phyloP scores from a whole-genome alignment of 2,329 filamentous ascomycete genomes.

The Fulvia fulva region DNA sequence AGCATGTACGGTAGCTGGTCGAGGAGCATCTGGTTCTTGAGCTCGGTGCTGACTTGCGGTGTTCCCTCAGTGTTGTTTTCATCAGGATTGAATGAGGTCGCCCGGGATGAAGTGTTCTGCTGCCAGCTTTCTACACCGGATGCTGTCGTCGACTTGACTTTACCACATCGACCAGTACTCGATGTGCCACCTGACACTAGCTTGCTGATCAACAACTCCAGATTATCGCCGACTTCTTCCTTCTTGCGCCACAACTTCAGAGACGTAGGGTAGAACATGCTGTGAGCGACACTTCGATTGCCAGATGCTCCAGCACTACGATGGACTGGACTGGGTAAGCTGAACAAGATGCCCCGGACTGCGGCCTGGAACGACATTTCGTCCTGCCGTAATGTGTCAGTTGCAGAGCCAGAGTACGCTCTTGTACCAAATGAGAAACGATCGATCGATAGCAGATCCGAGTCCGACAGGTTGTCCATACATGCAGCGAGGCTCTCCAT shows the following conservation, averaged over 20 bases:
- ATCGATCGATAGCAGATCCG: conserved; percentile 76
- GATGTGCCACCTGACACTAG: conserved; percentile 39
- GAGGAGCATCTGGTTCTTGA: conserved; percentile 70
- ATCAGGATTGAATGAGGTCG: conserved; percentile 1
- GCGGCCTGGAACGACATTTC: conserved; percentile 92
- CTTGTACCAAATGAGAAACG: conserved; percentile 60
- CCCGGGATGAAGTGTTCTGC: conserved; percentile 11
- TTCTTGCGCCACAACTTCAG: conserved; percentile 77
- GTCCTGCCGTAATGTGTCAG: conserved; percentile 78
- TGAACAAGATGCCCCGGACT: conserved; percentile 79
- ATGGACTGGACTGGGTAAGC: conserved; percentile 80
- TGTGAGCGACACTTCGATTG: conserved; percentile 58
- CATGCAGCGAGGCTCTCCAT: conserved; percentile 80
- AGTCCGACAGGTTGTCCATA: conserved; percentile 79
- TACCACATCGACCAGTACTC: conserved; percentile 40
- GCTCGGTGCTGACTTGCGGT: conserved; percentile 36
- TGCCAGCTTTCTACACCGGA: conserved; percentile 25
- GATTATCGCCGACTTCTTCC: conserved; percentile 72
- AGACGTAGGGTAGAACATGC: conserved; percentile 89
- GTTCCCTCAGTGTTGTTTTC: neutral
- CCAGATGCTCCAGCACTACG: conserved; percentile 41
- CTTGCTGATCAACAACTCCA: conserved; percentile 59
- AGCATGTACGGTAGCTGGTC: conserved; percentile 85
- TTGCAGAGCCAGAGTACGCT: conserved; percentile 49
- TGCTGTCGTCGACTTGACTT: neutral